Percentiles rank a stretch among this genome's conserved stretches.
These are phyloP conservation scores for Pluteus cervinus DNA, from an alignment of 768 basidiomycete genomes.

Conservation along the genomic window DNA sequence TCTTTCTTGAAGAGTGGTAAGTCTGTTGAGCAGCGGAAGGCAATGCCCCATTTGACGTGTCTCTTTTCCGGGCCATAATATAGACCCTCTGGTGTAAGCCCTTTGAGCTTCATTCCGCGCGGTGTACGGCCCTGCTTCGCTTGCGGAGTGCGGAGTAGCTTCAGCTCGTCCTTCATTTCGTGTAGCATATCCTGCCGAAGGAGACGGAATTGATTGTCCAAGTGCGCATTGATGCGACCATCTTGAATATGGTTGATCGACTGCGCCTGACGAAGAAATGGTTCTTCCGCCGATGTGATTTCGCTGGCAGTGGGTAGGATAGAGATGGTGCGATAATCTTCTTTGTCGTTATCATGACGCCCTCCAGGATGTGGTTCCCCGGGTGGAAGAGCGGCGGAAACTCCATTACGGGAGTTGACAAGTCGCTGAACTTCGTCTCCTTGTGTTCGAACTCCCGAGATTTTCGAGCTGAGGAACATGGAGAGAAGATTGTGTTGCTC, in stretches of 20 bases:
- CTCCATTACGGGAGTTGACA: slow-evolving; percentile 19
- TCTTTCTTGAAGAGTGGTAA: slow-evolving; percentile 29
- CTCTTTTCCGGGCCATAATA: slow-evolving; percentile 23
- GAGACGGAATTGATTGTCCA: slow-evolving; percentile 65
- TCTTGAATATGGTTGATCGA: slow-evolving; percentile 31
- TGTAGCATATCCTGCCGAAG: slow-evolving; percentile 58
- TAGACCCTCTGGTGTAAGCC: slow-evolving; percentile 29
- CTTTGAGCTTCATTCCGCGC: slow-evolving; percentile 32
- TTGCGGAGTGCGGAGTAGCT: too few relatives aligned
- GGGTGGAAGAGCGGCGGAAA: slow-evolving; percentile 13
- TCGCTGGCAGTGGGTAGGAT: slow-evolving; percentile 63
- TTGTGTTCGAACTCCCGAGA: slow-evolving; percentile 15
- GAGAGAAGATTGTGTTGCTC: slow-evolving; percentile 17
- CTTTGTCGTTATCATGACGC: slow-evolving; percentile 65
- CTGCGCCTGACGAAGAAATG: slow-evolving; percentile 44
- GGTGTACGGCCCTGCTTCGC: slow-evolving; percentile 31
- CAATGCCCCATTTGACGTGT: slow-evolving; percentile 33
- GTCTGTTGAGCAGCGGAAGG: slow-evolving; percentile 28
- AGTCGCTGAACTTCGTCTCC: slow-evolving; percentile 19
- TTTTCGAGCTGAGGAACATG: slow-evolving; percentile 20
- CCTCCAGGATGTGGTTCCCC: slow-evolving; percentile 44
- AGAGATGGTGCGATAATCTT: slow-evolving; percentile 52
- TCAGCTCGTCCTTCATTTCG: slow-evolving; percentile 52
- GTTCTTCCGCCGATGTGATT: slow-evolving; percentile 31
- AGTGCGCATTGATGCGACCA: slow-evolving; percentile 37